These are phyloP conservation scores for Vanrija humicola DNA, from an alignment of 1,284 basidiomycete genomes.

Conservation along the genomic window DNA sequence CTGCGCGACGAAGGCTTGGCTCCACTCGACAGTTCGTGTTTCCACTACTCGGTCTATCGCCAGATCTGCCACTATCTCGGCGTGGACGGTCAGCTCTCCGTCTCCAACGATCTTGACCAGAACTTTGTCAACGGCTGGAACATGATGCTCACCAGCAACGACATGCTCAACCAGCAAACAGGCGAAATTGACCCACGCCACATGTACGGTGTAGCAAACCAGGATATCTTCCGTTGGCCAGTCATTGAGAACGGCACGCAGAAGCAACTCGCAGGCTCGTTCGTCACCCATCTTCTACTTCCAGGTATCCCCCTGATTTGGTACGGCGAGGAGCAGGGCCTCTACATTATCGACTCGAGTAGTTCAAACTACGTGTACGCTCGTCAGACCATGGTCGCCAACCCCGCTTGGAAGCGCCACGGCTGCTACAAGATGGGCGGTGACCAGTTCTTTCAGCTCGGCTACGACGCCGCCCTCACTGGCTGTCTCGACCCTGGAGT, in stretches of 20 bases:
- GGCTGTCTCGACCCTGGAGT: constrained; percentile 86
- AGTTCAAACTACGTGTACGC: constrained; percentile 79
- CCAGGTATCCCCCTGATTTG: constrained; percentile 79
- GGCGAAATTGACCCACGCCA: constrained; percentile 72
- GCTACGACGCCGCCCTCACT: constrained; percentile 66
- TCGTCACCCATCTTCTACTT: constrained; percentile 73
- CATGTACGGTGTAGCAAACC: constrained; percentile 84
- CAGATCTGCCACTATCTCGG: constrained; percentile 75
- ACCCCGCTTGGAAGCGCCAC: constrained; percentile 81
- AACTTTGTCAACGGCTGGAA: constrained; percentile 86
- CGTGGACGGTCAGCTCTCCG: constrained; percentile 86
- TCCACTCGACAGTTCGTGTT: constrained; percentile 71
- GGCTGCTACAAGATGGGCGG: constrained; percentile 86
- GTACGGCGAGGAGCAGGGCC: constrained; percentile 82
- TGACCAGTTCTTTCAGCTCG: constrained; percentile 84
- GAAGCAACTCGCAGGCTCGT: constrained; percentile 67
- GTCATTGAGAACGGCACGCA: constrained; percentile 76
- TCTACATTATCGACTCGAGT: constrained; percentile 76
- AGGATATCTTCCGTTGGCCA: constrained; percentile 90
- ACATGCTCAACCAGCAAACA: constrained; percentile 70
- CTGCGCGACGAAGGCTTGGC: constrained; percentile 62
- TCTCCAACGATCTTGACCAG: constrained; percentile 72
- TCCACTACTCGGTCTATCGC: constrained; percentile 90
- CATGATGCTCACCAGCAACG: constrained; percentile 79
- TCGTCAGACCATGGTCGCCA: constrained; percentile 83